These are phyloP conservation scores for Neobulgaria alba DNA, from an alignment of 2,329 filamentous ascomycete genomes.

Conservation along the genomic window DNA sequence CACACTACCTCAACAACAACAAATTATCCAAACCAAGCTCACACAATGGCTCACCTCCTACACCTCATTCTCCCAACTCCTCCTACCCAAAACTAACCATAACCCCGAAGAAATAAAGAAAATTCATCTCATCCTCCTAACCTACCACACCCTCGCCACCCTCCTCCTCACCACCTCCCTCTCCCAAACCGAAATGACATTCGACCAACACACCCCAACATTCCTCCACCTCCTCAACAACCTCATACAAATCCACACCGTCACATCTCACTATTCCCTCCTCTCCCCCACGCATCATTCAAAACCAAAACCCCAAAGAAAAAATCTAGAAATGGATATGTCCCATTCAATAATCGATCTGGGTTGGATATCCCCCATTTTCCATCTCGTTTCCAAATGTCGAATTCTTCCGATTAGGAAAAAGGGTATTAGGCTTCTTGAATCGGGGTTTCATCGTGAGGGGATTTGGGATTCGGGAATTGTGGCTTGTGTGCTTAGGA, in stretches of 20 bases:
- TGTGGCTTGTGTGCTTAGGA: conserved; percentile 27
- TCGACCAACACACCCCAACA: conserved; percentile 29
- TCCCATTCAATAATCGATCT: conserved; percentile 33
- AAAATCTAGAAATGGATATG: conserved; percentile 25
- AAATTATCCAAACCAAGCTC: conserved; percentile 5
- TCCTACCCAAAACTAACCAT: too few relatives aligned
- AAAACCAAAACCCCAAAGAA: neutral
- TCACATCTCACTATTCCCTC: neutral
- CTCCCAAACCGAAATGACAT: conserved; percentile 28
- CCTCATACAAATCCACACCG: conserved; percentile 1
- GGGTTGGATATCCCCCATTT: conserved; percentile 38
- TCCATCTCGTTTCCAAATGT: conserved; percentile 40
- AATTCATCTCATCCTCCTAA: too few relatives aligned
- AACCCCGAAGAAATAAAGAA: too few relatives aligned
- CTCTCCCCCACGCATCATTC: neutral
- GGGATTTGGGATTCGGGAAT: conserved; percentile 35
- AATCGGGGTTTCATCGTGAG: conserved; percentile 29
- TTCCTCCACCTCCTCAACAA: conserved; percentile 31
- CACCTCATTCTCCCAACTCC: conserved; percentile 2
- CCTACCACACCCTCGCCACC: conserved; percentile 35
- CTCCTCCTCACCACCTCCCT: conserved; percentile 36
- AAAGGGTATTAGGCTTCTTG: conserved; percentile 31
- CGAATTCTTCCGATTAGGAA: conserved; percentile 34
- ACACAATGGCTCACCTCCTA: conserved; percentile 7
- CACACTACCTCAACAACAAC: conserved; percentile 4